Conservation (phyloP, 2,329 filamentous ascomycete species). For the Penicillium brevicompactum region DNA sequence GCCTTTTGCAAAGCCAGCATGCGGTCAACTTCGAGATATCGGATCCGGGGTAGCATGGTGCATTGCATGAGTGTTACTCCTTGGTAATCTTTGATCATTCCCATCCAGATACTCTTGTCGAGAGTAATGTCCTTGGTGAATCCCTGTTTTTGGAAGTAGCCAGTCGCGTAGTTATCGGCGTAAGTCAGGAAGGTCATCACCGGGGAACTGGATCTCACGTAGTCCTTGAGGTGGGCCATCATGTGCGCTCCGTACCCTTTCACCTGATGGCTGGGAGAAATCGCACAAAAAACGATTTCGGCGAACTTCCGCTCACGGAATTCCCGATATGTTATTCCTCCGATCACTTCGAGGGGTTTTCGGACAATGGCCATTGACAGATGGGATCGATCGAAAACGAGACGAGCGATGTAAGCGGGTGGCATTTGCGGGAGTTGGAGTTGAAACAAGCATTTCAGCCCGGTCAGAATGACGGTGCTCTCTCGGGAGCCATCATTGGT, state of each 20-base stretch:
- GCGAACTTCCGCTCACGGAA: conserved; percentile 92
- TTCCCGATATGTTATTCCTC: conserved; percentile 91
- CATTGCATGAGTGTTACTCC: conserved; percentile 99
- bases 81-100: conserved; percentile 99
- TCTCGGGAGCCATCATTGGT: conserved; percentile 91
- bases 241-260: conserved; percentile 97
- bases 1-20: conserved; percentile 99
- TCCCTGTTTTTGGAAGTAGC: conserved; percentile 98
- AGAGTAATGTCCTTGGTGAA: conserved; percentile 98
- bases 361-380: conserved; percentile 97
- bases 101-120: conserved; percentile 92
- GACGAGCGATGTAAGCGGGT: conserved; percentile 97
- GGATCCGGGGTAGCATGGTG: conserved; percentile 89
- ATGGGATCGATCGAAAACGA: conserved; percentile 96
- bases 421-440: conserved; percentile 99
- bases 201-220: conserved; percentile 92
- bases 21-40: conserved; percentile 87
- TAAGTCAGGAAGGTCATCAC: conserved; percentile 99
- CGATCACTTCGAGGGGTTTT: conserved; percentile 86
- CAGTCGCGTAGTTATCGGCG: conserved; percentile 97
- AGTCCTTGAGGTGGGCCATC: conserved; percentile 97
- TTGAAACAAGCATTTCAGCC: conserved; percentile 96
- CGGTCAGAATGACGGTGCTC: conserved; percentile 89
- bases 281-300: conserved; percentile 98
- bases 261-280: conserved; percentile 96